phyloP scores from a whole-genome alignment of 1,139 yeast genomes.

The Pichia sp. region DNA sequence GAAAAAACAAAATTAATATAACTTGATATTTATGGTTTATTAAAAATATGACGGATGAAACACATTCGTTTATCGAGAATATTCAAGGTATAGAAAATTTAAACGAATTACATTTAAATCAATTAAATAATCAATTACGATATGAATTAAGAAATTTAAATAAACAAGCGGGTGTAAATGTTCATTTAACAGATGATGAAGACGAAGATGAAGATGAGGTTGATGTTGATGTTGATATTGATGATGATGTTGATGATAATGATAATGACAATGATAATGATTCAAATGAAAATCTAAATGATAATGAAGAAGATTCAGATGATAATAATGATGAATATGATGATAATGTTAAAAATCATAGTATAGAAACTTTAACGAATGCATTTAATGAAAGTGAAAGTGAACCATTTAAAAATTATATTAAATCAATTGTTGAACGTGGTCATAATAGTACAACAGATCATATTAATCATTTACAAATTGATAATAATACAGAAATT shows the following conservation, averaged over 20 bases:
- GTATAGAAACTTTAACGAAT: background rate
- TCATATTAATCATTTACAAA: background rate
- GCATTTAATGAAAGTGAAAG: slow-evolving; percentile 13
- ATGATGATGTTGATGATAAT: background rate
- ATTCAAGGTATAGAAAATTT: slow-evolving; percentile 11
- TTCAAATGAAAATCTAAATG: background rate
- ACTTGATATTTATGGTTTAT: background rate
- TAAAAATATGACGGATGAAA: slow-evolving; percentile 44
- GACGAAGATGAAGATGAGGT: slow-evolving; percentile 5
- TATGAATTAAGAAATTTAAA: slow-evolving; percentile 13
- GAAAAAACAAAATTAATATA: background rate
- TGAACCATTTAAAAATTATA: slow-evolving; percentile 18
- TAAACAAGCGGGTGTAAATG: slow-evolving; percentile 10
- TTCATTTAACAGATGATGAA: slow-evolving; percentile 8
- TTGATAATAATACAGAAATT: background rate
- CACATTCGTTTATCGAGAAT: slow-evolving; percentile 45
- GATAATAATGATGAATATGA: background rate
- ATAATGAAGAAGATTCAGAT: background rate
- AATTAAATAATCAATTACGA: slow-evolving; percentile 15
- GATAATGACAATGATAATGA: background rate
- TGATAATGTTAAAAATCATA: background rate
- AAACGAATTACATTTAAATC: slow-evolving; percentile 12
- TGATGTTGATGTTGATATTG: slow-evolving; percentile 1
- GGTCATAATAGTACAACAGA: slow-evolving; percentile 3
- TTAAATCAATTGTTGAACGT: slow-evolving; percentile 16